Evolutionary conservation across 805 yeast species (phyloP), one percentile per base, ranked within the genome.

Genomic region (Pichia sporocuriosa): DNA sequence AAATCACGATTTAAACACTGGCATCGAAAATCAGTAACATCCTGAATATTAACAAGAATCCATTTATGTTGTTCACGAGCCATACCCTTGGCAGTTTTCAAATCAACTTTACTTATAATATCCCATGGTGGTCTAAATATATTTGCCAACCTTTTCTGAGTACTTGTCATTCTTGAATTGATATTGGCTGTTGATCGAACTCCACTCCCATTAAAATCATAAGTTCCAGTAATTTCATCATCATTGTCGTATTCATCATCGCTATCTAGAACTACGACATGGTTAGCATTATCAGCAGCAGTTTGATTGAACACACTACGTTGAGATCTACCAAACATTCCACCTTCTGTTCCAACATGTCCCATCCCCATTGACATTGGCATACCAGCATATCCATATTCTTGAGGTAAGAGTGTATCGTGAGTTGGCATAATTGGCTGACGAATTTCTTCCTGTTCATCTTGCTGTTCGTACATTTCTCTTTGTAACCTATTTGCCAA

Each of bases 41-140:
- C 95, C 61, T 93, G 98, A 37, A 93, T 77, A 58, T 93, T 93
- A 20, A 93, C 72, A 52, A 93, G 64, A 7, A 93, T 72, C 96
- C 97, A 89, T 61, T 81, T 85, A 40, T 75, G 67, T 44, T 68
- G 70, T 25, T 61, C 62, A 43, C 81, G 72, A 2, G 95, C 97
- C 46, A 70, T 68, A 2, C 54, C 49, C 50, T 80, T 84, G 2
- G 97, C 97, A 6, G 69, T 66, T 31, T 85, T 93, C n/a, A 93
- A 59, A 40, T 75, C 76, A 15, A 78, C 49, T 49, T 73, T 77
- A 17, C 79, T 70, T 55, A 93, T 87, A 26, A 93, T 65, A 52
- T 90, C 97, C 66, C 86, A 90, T 0, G 99, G 99, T 0, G 98
- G 97, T 47, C 90, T 71, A 62, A 90, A 93, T 23, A 93, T 67